Conservation (phyloP, 768 basidiomycete species). For the Suillus plorans region DNA sequence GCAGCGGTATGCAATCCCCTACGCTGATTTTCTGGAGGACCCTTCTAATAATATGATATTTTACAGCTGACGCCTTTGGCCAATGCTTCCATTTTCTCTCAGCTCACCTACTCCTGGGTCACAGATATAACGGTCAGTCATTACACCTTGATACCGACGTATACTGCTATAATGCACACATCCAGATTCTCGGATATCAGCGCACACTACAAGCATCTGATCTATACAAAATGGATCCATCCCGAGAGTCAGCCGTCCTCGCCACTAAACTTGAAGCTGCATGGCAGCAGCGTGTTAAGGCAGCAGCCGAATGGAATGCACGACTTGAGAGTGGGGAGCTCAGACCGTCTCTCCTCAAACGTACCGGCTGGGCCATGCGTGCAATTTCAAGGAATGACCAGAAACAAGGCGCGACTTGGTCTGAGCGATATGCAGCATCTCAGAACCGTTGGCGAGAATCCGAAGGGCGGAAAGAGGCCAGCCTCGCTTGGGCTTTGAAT, state of each 20-base stretch:
- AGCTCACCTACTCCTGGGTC: slow-evolving; percentile 68
- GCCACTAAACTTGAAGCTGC: slow-evolving; percentile 54
- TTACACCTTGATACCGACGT: background rate
- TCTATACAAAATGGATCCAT: slow-evolving; percentile 63
- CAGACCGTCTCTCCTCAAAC: slow-evolving; percentile 38
- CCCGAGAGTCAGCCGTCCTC: slow-evolving; percentile 48
- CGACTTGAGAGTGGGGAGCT: slow-evolving; percentile 45
- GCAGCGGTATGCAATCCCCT: slow-evolving; percentile 39
- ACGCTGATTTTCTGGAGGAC: background rate
- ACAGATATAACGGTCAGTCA: slow-evolving; percentile 50
- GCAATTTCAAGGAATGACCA: slow-evolving; percentile 10
- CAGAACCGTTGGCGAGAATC: slow-evolving; percentile 46
- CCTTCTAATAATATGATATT: background rate
- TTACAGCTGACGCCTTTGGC: slow-evolving; percentile 55
- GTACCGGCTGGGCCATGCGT: slow-evolving; percentile 40
- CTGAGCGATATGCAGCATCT: slow-evolving; percentile 26
- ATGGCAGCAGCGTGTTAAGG: slow-evolving; percentile 47
- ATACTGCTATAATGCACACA: background rate
- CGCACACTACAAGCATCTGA: slow-evolving; percentile 74
- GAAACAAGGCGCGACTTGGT: slow-evolving; percentile 18
- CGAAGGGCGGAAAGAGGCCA: slow-evolving; percentile 47
- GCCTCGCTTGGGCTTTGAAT: slow-evolving; percentile 60
- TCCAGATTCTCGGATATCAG: slow-evolving; percentile 63
- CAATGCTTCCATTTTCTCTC: slow-evolving; percentile 54
- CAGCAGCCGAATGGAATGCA: slow-evolving; percentile 57